Base-by-base conservation (phyloP, 169 alveolate genomes). In the Plasmodium billcollinsi region DNA sequence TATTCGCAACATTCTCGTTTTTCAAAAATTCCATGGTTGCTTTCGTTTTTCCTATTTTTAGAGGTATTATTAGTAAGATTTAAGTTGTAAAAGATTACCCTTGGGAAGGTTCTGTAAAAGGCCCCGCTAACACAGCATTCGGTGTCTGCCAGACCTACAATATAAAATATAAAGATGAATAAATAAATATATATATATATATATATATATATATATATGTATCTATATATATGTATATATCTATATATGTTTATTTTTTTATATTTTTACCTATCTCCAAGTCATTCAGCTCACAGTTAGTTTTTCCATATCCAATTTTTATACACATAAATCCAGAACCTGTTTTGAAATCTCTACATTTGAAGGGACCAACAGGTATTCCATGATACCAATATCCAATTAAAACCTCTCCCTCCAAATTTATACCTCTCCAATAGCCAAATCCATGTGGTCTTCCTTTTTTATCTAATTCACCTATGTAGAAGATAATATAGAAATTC, bases 311-410 rank as follows among this genome's bases (percentile, higher is more conserved):
- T 1, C 97, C 97, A 47, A 95, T 74, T 33, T 92, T 88, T 29
- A 96, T 90, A 74, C 96, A 94, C 88, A 94, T 92, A 91, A 96
- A 96, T 1, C 96, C 97, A 2, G 97, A 92, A 15, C 96, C 96
- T 7, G 97, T 96, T 56, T 94, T 95, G 56, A 93, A 83, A 52
- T 96, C 98, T 61, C 97, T 93, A 58, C 96, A 93, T 65, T 90
- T 96, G 88, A 96, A 96, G 26, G 97, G 95, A 1, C 98, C 97
- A 7, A 96, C 88, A 4, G 98, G 98, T 45, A 59, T 67, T 21
- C 98, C 98, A 63, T 94, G 89, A 56, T 93, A 95, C 98, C 98
- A 96, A 89, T 93, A 96, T 3, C 98, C 98, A 15, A 96, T 95
- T 15, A 96, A 61, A 24, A 93, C 90, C 49, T 96, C 98, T 2